Evolutionary conservation across 164 flowering plant species (phyloP), one percentile per base, ranked within the genome.

Genomic region (Tetracentron sinense): DNA sequence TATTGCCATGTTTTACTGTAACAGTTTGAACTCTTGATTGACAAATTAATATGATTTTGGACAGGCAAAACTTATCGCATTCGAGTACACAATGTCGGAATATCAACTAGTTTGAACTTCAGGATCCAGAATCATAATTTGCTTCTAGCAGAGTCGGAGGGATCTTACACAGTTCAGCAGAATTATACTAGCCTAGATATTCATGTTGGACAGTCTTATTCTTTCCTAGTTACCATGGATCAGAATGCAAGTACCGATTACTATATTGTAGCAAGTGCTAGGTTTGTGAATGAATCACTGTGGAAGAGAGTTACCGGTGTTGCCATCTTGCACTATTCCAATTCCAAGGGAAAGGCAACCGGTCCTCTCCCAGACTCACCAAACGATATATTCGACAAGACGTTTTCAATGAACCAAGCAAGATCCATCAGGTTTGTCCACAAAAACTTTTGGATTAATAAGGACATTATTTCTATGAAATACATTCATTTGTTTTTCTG

Each of bases 121-220:
- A 75, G 91, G 58, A 83, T 89, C 66, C 93, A 89, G 74, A 76
- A 68, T 56, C 96, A 89, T 54, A 81, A 76, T 55, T 23, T 89
- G 76, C 74, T 79, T 58, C 75, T 89, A 12, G 89, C 67, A 0
- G 96, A 89, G 74, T 76, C 89, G 16, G 93, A 89, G 72, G 96
- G 96, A 42, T 64, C 64, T 42, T 84, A 89, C 75, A 85, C 91
- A 19, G 21, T 46, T 12, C 85, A 82, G 44, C 77, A 75, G 38
- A 82, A 82, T 54, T 85, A 66, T 54, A 66, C 82, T n/a, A 74
- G 60, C 69, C 61, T 89, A 65, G 92, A 89, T 66, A 77, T 89
- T 28, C 90, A 83, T 79, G 89, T 84, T 25, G 96, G 96, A 17
- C 96, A 89, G 68, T 87, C 92, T 7, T 85, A 74, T 64, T 81